A percentile compares a stretch with the other conserved stretches of the same genome.
Evolutionary conservation across 306 rosid genomes (phyloP).

Genomic region (Sophora flavescens): DNA sequence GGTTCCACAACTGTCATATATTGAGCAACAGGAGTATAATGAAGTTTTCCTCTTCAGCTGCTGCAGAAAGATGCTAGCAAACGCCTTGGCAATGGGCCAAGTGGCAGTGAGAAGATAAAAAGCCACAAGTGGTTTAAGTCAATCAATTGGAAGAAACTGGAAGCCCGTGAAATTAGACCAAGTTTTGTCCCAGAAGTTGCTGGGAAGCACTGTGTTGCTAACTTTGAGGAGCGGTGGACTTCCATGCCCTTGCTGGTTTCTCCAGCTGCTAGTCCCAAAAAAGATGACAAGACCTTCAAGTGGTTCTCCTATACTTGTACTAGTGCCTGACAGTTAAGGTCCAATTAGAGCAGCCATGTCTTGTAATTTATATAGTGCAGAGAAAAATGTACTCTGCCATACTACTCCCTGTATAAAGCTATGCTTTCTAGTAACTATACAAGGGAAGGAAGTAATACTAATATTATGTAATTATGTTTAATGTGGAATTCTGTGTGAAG

Average conservation of each 20-base stretch:
- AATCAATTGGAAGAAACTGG: constrained; percentile 78
- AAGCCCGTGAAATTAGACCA: constrained; percentile 71
- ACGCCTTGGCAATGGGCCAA: constrained; percentile 72
- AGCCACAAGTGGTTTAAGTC: constrained; percentile 83
- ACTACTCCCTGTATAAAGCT: neutral
- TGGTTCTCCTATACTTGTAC: constrained; percentile 65
- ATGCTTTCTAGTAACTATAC: neutral
- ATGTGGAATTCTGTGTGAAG: constrained; percentile 3
- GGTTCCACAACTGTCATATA: neutral
- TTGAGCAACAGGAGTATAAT: constrained; percentile 31
- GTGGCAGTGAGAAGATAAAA: constrained; percentile 70
- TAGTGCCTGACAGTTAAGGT: constrained; percentile 16
- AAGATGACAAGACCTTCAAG: constrained; percentile 61
- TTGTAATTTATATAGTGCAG: constrained; percentile 13
- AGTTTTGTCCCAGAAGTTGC: constrained; percentile 80
- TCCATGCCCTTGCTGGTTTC: constrained; percentile 78
- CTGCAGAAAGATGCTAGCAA: constrained; percentile 71
- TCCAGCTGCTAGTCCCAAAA: constrained; percentile 73
- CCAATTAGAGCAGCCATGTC: constrained; percentile 16
- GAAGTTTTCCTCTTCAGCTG: constrained; percentile 54
- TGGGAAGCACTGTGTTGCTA: constrained; percentile 81
- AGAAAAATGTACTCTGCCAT: constrained; percentile 15
- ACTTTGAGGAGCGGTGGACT: constrained; percentile 84
- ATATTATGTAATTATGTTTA: neutral
- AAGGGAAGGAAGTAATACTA: neutral